Conservation (phyloP, 768 basidiomycete species). For the Psilocybe subaeruginosa region DNA sequence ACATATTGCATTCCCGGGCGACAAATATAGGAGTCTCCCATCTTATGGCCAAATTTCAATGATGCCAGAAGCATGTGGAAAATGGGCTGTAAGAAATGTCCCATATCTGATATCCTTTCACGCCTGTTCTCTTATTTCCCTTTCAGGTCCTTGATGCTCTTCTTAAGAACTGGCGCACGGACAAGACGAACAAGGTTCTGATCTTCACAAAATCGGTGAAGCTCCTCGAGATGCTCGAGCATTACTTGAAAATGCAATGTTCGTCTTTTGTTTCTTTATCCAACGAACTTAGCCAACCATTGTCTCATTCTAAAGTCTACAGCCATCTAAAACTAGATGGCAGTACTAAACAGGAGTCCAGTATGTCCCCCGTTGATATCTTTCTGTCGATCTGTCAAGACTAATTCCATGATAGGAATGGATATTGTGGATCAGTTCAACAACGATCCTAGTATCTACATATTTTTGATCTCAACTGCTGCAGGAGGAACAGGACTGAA, state of each 20-base stretch:
- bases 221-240: slow-evolving; percentile 83
- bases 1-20: slow-evolving; percentile 59
- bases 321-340: slow-evolving; percentile 78
- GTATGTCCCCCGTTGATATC: slow-evolving; percentile 43
- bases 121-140: not conserved
- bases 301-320: too few species aligned
- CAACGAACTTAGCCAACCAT: not conserved
- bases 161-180: slow-evolving; percentile 68
- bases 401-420: slow-evolving; percentile 62
- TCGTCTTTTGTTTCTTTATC: slow-evolving; percentile 11
- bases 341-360: slow-evolving; percentile 63
- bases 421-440: slow-evolving; percentile 86
- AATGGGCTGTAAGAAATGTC: slow-evolving; percentile 68
- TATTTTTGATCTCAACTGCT: slow-evolving; percentile 89
- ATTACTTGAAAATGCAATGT: slow-evolving; percentile 67
- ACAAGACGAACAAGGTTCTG: slow-evolving; percentile 80
- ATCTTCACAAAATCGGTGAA: slow-evolving; percentile 95
- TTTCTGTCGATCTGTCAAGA: not conserved
- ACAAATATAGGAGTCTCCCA: slow-evolving; percentile 44
- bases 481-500: slow-evolving; percentile 94
- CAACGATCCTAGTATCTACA: slow-evolving; percentile 66
- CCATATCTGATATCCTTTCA: not conserved
- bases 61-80: slow-evolving; percentile 74
- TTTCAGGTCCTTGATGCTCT: slow-evolving; percentile 66
- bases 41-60: slow-evolving; percentile 67